phyloP scores from a whole-genome alignment of 495 filamentous ascomycete species.

The Daldinia vernicosa region DNA sequence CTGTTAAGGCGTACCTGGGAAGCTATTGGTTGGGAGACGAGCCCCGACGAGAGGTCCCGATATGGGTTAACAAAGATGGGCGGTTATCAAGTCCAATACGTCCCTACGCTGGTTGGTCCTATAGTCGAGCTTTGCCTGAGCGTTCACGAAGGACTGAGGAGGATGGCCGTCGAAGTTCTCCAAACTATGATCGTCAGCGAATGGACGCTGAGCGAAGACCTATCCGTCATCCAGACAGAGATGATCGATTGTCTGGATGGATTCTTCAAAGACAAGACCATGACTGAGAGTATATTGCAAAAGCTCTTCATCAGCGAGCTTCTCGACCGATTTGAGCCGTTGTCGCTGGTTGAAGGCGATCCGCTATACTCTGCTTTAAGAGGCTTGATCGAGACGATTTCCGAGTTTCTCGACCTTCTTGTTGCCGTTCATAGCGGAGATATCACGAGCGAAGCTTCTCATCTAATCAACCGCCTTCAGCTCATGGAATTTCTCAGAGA shows the following conservation, averaged over 20 bases:
- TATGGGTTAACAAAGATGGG: slow-evolving; percentile 88
- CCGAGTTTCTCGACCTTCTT: slow-evolving; percentile 90
- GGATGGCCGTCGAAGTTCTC: slow-evolving; percentile 89
- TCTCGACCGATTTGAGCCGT: slow-evolving; percentile 77
- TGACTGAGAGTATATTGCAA: slow-evolving; percentile 88
- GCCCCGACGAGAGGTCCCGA: slow-evolving; percentile 71
- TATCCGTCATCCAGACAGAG: slow-evolving; percentile 92
- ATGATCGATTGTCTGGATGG: slow-evolving; percentile 94
- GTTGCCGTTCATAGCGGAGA: slow-evolving; percentile 90
- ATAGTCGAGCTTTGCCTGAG: slow-evolving; percentile 95
- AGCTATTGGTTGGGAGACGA: slow-evolving; percentile 96
- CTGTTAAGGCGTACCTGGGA: slow-evolving; percentile 88
- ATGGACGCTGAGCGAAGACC: slow-evolving; percentile 94
- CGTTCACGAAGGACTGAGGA: slow-evolving; percentile 89
- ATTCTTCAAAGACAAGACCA: slow-evolving; percentile 87
- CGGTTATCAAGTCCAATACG: slow-evolving; percentile 98
- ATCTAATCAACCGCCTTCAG: slow-evolving; percentile 84
- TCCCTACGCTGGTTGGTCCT: slow-evolving; percentile 87
- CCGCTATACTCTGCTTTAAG: slow-evolving; percentile 79
- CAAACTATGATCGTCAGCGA: slow-evolving; percentile 98
- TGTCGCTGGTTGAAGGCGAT: slow-evolving; percentile 72
- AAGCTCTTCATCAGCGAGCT: slow-evolving; percentile 93
- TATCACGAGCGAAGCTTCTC: slow-evolving; percentile 75
- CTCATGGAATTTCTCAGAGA: slow-evolving; percentile 97
- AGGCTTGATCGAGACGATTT: slow-evolving; percentile 80